These are phyloP conservation scores for Salix caprea DNA, from an alignment of 345 rosid genomes.

Conservation along the genomic window DNA sequence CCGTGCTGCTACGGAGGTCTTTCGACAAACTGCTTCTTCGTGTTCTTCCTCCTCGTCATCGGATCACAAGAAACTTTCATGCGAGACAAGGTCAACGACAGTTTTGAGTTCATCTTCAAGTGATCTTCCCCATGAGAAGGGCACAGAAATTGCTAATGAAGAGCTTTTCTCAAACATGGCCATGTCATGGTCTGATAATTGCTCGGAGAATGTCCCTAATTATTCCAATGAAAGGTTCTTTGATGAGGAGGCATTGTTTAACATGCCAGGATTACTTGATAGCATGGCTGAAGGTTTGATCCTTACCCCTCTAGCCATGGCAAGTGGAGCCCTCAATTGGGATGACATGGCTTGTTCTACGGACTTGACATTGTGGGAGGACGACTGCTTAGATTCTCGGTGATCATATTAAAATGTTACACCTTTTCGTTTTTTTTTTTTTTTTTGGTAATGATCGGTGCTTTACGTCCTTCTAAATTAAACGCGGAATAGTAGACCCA, in stretches of 20 bases:
- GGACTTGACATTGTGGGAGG: conserved; percentile 15
- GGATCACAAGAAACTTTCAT: not conserved
- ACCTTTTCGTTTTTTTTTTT: not conserved
- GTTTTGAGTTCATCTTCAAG: not conserved
- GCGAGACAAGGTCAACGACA: not conserved
- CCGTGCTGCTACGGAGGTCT: conserved; percentile 12
- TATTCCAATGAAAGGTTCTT: not conserved
- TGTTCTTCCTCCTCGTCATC: not conserved
- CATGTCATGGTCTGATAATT: not conserved
- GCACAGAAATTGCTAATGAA: not conserved
- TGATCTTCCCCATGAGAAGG: not conserved
- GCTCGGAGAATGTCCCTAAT: not conserved
- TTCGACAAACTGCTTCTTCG: not conserved
- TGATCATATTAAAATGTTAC: not conserved
- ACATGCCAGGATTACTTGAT: conserved; percentile 24
- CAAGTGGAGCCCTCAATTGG: conserved; percentile 1
- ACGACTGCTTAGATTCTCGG: not conserved
- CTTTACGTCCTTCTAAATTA: no score
- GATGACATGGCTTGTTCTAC: conserved; percentile 2
- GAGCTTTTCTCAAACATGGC: not conserved
- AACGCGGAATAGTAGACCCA: no score
- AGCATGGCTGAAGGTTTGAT: conserved; percentile 30
- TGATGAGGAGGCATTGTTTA: conserved; percentile 29
- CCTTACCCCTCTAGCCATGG: conserved; percentile 14
- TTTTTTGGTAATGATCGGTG: no score